Conservation (phyloP, 176 grass and related monocot species). For the Phyllostachys edulis region DNA sequence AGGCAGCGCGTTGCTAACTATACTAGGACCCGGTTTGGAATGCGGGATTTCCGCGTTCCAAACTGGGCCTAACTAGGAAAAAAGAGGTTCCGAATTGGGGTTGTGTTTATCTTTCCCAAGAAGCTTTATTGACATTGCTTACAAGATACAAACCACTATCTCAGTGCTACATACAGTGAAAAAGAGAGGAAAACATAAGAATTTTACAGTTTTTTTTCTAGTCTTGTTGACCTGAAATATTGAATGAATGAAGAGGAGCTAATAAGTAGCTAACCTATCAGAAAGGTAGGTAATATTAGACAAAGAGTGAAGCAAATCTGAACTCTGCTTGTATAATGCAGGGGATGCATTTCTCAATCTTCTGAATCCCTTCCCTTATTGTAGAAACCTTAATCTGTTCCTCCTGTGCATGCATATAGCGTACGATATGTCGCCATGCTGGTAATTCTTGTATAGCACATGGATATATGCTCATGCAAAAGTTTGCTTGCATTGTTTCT, state of each 20-base stretch:
- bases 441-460: not conserved
- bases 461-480: constrained; percentile 19
- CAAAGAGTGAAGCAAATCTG: not conserved
- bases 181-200: not conserved
- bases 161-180: not conserved
- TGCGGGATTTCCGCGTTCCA: no score
- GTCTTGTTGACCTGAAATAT: constrained; percentile 4
- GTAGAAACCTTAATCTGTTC: not conserved
- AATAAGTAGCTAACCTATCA: not conserved
- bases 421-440: not conserved
- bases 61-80: no score
- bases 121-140: constrained; percentile 2
- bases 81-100: not conserved
- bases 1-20: no score
- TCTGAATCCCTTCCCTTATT: not conserved
- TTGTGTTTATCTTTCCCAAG: not conserved
- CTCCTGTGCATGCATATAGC: not conserved
- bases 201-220: not conserved
- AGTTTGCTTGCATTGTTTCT: not conserved
- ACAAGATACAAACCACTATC: not conserved
- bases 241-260: not conserved
- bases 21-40: no score
- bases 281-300: not conserved
- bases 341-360: not conserved
- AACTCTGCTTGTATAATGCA: not conserved